Evolutionary conservation across 176 grass and related monocot species (phyloP).

Genomic region (Lolium rigidum): DNA sequence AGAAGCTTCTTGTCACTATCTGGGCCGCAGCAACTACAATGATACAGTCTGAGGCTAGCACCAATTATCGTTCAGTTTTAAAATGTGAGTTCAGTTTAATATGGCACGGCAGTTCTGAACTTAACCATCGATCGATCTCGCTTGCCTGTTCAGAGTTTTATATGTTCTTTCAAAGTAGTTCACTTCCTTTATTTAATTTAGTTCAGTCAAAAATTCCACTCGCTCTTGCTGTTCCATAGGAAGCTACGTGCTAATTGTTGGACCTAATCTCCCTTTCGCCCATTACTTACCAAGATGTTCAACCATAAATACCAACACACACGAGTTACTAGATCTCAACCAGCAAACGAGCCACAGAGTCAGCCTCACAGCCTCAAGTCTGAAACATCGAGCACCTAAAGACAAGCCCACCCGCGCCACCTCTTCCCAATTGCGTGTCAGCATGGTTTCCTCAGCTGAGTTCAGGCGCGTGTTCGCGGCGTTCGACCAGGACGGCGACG

Average conservation of each 20-base stretch:
- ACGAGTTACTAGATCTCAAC: background rate
- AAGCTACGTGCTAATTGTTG: background rate
- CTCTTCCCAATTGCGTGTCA: background rate
- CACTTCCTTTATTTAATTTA: background rate
- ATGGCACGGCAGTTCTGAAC: background rate
- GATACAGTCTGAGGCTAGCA: background rate
- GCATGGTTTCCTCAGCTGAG: background rate
- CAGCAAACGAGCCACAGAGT: background rate
- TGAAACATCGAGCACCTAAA: background rate
- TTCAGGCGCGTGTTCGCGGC: too few species aligned
- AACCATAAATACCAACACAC: slow-evolving; percentile 7
- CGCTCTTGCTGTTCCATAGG: background rate
- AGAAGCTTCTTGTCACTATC: background rate
- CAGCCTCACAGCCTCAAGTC: background rate
- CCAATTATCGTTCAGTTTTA: too few species aligned
- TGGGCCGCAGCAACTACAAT: background rate
- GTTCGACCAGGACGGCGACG: too few species aligned
- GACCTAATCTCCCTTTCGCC: too few species aligned
- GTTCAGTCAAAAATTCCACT: background rate
- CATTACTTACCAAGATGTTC: background rate
- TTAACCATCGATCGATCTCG: background rate
- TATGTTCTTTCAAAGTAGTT: background rate
- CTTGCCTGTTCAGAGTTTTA: background rate
- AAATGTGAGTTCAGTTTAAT: background rate
- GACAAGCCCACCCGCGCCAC: background rate